These are phyloP conservation scores for Dactylorhiza incarnata DNA, from an alignment of 106 monocot genomes.

Conservation along the genomic window DNA sequence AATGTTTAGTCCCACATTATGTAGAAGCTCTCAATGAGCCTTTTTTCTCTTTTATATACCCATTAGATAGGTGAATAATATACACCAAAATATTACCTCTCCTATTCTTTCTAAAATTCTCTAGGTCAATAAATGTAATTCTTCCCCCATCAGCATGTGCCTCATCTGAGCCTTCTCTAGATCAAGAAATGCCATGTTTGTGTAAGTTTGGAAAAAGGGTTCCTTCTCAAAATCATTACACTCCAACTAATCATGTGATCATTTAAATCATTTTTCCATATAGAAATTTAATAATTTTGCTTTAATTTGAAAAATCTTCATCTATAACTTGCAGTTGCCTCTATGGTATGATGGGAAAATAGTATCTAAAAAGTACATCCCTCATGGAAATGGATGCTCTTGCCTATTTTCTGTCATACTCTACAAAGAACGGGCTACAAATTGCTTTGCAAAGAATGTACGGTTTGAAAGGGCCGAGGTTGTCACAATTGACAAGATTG, in stretches of 20 bases:
- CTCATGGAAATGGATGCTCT: constrained; percentile 33
- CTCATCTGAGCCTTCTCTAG: background rate
- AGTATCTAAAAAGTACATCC: constrained; percentile 28
- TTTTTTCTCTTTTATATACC: too few species aligned
- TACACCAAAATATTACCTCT: too few species aligned
- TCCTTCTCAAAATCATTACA: too few species aligned
- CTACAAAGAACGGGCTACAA: constrained; percentile 13
- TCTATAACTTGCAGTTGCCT: constrained; percentile 26
- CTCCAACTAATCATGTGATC: too few species aligned
- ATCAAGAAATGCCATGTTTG: background rate
- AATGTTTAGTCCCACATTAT: too few species aligned
- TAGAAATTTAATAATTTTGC: background rate
- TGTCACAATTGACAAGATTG: constrained; percentile 45
- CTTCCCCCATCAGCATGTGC: too few species aligned
- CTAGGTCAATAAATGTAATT: too few species aligned
- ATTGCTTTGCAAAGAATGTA: background rate
- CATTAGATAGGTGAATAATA: too few species aligned
- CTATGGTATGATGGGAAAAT: constrained; percentile 59
- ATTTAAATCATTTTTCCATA: background rate
- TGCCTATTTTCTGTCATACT: constrained; percentile 46
- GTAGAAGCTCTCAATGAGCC: too few species aligned
- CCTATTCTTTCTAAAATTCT: too few species aligned
- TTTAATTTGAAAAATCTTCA: background rate
- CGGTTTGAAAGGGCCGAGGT: constrained; percentile 17
- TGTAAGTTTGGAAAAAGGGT: background rate